These are phyloP conservation scores for Blechomonas ayalai DNA, from an alignment of 208 protist genomes.

Conservation along the genomic window DNA sequence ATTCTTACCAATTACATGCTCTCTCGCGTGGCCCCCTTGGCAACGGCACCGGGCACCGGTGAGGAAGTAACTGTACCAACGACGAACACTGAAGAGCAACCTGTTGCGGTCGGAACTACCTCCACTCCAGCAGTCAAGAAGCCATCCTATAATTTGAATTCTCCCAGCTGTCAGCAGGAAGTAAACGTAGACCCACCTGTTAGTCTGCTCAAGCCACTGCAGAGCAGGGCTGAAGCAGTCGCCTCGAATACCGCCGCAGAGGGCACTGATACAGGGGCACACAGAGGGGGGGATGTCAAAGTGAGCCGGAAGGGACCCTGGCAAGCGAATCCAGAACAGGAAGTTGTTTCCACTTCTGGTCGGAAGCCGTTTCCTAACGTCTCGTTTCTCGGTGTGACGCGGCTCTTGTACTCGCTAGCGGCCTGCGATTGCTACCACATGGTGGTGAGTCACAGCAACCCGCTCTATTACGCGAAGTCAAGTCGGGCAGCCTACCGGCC, in stretches of 20 bases:
- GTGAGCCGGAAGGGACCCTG: too few relatives aligned
- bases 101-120: background rate
- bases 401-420: constrained; percentile 60
- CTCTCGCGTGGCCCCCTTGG: constrained; percentile 5
- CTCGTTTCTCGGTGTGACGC: constrained; percentile 31
- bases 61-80: background rate
- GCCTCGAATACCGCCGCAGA: background rate
- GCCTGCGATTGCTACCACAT: constrained; percentile 71
- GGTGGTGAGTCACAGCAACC: constrained; percentile 52
- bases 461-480: constrained; percentile 57
- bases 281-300: background rate
- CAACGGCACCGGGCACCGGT: background rate
- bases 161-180: too few relatives aligned
- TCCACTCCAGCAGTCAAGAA: too few relatives aligned
- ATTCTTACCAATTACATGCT: constrained; percentile 43
- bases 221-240: too few relatives aligned
- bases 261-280: background rate
- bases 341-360: too few relatives aligned
- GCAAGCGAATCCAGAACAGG: too few relatives aligned
- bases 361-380: constrained; percentile 25
- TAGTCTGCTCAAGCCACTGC: too few relatives aligned
- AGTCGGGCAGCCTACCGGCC: constrained; percentile 34
- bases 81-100: background rate
- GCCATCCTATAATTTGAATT: too few relatives aligned
- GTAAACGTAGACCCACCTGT: too few relatives aligned